These are phyloP conservation scores for Ceratobasidium sp. DNA, from an alignment of 1,284 basidiomycete genomes.

Conservation along the genomic window DNA sequence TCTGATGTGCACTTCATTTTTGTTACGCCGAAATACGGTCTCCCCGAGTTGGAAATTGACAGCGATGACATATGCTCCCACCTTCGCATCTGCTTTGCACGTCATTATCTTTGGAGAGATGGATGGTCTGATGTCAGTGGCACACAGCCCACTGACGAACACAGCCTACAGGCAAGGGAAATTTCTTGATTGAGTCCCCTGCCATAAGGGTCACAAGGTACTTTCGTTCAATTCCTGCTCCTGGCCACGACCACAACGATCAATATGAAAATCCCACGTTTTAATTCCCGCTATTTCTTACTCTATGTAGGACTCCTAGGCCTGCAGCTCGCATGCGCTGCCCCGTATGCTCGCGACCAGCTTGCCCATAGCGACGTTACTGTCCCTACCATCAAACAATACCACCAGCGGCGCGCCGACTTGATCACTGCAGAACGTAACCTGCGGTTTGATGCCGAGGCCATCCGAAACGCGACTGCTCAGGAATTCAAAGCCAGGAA, in stretches of 20 bases:
- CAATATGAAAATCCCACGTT: background rate
- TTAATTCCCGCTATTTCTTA: background rate
- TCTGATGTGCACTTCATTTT: too few species aligned
- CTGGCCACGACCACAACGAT: background rate
- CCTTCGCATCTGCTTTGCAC: background rate
- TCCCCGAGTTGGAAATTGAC: too few species aligned
- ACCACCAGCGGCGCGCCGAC: conserved; percentile 56
- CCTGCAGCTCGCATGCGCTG: background rate
- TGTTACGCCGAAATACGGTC: too few species aligned
- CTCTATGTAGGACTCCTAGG: background rate
- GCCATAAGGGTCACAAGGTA: background rate
- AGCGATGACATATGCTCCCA: too few species aligned
- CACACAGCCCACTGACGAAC: background rate
- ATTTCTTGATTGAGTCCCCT: background rate
- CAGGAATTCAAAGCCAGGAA: conserved; percentile 62
- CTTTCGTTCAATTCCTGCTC: background rate
- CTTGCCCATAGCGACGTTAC: background rate
- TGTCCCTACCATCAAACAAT: conserved; percentile 51
- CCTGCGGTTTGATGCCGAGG: conserved; percentile 54
- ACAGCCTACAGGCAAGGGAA: background rate
- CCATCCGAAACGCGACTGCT: conserved; percentile 50
- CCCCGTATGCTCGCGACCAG: background rate
- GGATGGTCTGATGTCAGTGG: background rate
- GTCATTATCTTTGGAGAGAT: background rate
- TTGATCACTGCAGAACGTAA: conserved; percentile 62